Conservation (phyloP, 2,329 filamentous ascomycete genomes). For the Metarhizium anisopliae region DNA sequence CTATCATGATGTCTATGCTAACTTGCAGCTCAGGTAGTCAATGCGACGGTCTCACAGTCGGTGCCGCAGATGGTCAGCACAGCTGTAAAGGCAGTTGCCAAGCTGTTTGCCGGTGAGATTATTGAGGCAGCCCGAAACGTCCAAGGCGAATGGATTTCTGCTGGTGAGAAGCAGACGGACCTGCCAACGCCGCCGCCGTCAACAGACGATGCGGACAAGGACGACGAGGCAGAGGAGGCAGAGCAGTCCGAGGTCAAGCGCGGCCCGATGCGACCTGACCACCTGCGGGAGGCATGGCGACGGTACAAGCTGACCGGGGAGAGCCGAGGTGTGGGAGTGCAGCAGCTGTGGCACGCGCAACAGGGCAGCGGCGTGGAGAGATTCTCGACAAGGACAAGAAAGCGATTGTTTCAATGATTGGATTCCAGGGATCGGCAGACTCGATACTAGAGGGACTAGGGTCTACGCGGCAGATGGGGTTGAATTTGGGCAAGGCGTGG, state of each 20-base stretch:
- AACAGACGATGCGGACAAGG: conserved; percentile 20
- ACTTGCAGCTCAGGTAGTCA: conserved; percentile 49
- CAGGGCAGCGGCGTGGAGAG: conserved; percentile 50
- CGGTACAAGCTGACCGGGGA: conserved; percentile 56
- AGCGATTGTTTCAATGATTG: conserved; percentile 42
- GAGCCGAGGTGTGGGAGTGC: conserved; percentile 52
- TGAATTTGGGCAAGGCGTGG: background rate
- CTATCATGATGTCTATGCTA: background rate
- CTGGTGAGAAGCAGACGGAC: conserved; percentile 49
- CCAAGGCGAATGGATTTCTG: conserved; percentile 61
- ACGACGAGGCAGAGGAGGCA: conserved; percentile 17
- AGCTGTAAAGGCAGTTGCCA: conserved; percentile 67
- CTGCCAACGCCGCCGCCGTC: conserved; percentile 33
- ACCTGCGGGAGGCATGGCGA: conserved; percentile 63
- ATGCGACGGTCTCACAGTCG: conserved; percentile 72
- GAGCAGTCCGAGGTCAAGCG: conserved; percentile 21
- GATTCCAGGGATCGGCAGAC: too few species aligned
- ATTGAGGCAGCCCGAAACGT: conserved; percentile 63
- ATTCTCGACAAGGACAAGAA: conserved; percentile 45
- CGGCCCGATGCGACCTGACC: conserved; percentile 62
- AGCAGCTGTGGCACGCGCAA: conserved; percentile 53
- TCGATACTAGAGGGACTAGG: too few species aligned
- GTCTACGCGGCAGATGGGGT: too few species aligned
- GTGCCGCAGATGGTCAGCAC: conserved; percentile 65
- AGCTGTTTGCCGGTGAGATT: conserved; percentile 68